phyloP scores from a whole-genome alignment of 2,329 filamentous ascomycete genomes.

The Cyanodermella asteris region DNA sequence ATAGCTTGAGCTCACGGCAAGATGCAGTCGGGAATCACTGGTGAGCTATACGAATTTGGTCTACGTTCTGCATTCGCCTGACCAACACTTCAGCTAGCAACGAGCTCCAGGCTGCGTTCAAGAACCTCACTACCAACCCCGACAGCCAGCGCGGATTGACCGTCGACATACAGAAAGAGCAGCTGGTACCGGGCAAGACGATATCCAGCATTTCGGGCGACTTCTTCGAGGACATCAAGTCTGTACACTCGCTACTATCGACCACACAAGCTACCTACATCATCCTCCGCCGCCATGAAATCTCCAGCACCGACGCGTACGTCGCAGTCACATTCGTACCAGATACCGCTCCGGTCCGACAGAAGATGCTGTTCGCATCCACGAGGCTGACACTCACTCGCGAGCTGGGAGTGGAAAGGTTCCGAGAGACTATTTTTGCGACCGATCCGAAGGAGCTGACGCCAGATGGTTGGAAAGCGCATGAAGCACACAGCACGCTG shows the following conservation, averaged over 20 bases:
- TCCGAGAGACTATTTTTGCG: constrained; percentile 34
- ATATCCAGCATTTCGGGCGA: constrained; percentile 18
- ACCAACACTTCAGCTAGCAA: constrained; percentile 17
- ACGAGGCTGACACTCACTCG: constrained; percentile 37
- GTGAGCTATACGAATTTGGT: too few species aligned
- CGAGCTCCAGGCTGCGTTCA: constrained; percentile 25
- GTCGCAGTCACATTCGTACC: constrained; percentile 41
- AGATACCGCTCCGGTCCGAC: constrained; percentile 37
- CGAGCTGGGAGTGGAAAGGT: constrained; percentile 40
- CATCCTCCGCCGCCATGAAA: constrained; percentile 31
- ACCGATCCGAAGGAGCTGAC: constrained; percentile 36
- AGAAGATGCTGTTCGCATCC: constrained; percentile 45
- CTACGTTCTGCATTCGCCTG: not conserved
- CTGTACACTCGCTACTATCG: constrained; percentile 28
- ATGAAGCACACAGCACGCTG: constrained; percentile 26
- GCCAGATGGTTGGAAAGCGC: constrained; percentile 27
- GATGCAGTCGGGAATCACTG: too few species aligned
- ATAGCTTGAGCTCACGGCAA: too few species aligned
- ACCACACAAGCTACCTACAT: constrained; percentile 37
- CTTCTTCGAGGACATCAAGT: constrained; percentile 28
- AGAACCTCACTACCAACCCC: constrained; percentile 17
- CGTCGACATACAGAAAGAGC: constrained; percentile 22
- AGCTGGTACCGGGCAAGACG: constrained; percentile 18
- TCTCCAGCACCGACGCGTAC: constrained; percentile 13
- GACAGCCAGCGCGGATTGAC: constrained; percentile 22